Conservation (phyloP, 768 basidiomycete species). For the Lactarius sanguifluus region DNA sequence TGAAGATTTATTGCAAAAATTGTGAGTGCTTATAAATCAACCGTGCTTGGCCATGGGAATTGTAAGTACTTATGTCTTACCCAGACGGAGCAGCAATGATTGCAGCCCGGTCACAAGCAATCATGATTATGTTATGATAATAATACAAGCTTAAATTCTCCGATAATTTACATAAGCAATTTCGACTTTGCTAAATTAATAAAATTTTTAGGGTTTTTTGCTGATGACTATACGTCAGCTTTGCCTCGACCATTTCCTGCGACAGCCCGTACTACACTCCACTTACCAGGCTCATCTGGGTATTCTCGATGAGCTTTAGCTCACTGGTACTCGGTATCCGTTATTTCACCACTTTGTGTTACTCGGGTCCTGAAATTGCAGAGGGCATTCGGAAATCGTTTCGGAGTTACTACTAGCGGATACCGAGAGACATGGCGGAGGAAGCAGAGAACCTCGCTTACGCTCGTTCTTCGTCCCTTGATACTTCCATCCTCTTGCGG, state of each 20-base stretch:
- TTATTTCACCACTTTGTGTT: not conserved
- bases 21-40: too few species aligned
- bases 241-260: not conserved
- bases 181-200: too few species aligned
- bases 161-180: too few species aligned
- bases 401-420: not conserved
- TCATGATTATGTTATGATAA: too few species aligned
- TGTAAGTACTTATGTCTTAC: too few species aligned
- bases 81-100: too few species aligned
- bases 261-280: not conserved
- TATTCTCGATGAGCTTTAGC: not conserved
- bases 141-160: too few species aligned
- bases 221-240: not conserved
- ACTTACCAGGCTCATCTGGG: not conserved
- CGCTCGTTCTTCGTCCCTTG: not conserved
- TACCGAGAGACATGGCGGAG: not conserved
- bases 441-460: conserved; percentile 11
- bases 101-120: too few species aligned
- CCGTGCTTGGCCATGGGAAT: too few species aligned
- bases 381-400: not conserved
- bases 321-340: not conserved
- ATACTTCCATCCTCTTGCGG: conserved; percentile 2
- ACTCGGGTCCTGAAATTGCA: not conserved
- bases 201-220: too few species aligned
- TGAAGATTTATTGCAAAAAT: too few species aligned